A percentile compares a stretch with the other conserved stretches of the same genome.
Evolutionary conservation across 805 yeast genomes (phyloP).

Genomic region (Helenozyma rhizophorensis): DNA sequence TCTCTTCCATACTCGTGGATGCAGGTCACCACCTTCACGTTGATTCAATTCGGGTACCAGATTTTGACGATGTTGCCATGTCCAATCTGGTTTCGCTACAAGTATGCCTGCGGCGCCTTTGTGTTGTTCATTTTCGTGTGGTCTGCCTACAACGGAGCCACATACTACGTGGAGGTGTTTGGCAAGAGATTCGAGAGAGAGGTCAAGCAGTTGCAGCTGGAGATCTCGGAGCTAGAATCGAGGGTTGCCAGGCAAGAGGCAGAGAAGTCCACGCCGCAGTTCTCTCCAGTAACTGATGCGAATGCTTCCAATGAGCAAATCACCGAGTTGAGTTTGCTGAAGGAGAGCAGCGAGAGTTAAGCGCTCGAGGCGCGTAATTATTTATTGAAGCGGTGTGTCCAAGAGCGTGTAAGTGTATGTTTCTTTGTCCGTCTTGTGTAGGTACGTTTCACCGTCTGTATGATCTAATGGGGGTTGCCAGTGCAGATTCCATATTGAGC

Average conservation of each 20-base stretch:
- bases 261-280: constrained; percentile 8
- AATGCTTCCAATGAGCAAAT: constrained; percentile 1
- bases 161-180: constrained; percentile 86
- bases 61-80: constrained; percentile 81
- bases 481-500: too few relatives aligned
- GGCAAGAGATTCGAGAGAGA: constrained; percentile 89
- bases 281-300: constrained; percentile 8
- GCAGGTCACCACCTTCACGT: constrained; percentile 83
- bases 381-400: too few relatives aligned
- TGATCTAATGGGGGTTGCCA: too few relatives aligned
- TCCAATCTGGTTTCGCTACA: constrained; percentile 80
- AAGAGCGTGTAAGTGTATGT: too few relatives aligned
- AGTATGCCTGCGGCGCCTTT: constrained; percentile 62
- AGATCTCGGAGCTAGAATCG: constrained; percentile 60
- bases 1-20: constrained; percentile 73
- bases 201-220: constrained; percentile 63
- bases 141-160: constrained; percentile 92
- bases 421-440: too few relatives aligned
- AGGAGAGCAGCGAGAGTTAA: neutral
- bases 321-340: constrained; percentile 3
- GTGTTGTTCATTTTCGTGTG: constrained; percentile 67
- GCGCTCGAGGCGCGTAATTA: neutral
- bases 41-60: constrained; percentile 85
- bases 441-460: too few relatives aligned
- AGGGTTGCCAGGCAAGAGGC: constrained; percentile 10